Evolutionary conservation across 2,329 filamentous ascomycete genomes (phyloP), one percentile per base, ranked within the genome.

Genomic region (Colletotrichum orchidophilum): DNA sequence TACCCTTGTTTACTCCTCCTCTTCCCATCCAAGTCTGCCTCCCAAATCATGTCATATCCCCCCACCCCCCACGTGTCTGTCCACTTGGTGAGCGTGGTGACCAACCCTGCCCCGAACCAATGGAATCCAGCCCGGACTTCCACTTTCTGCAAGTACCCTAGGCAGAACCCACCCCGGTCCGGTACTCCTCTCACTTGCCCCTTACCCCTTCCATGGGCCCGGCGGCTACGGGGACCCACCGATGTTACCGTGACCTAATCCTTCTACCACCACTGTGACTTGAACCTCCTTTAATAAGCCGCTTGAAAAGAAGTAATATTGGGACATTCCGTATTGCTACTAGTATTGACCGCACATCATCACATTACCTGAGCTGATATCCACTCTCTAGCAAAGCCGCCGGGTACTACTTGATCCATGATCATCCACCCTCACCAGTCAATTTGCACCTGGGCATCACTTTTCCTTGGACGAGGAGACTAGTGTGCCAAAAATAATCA

Each of bases 401-500:
- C 49, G 26, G 18, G 18, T 21, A 9, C 39, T 21, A 21, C 39
- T 46, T 24, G n/a, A 18, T 31, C 13, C 18, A 15, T 13, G 18
- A 50, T 12, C 13, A 15, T 21, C 12, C n/a, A 18, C 6, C 11
- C 58, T 61, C 42, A 18, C 42, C 8, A 50, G 12, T 27, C 46
- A 13, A 6, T 26, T 35, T 42, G 15, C 39, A 27, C 35, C 26
- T n/a, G 7, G 21, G 2, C 31, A 12, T n/a, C 42, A 21, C 29
- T 15, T 29, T 27, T 2, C 18, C 11, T 46, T 18, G 39, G 39
- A 46, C 39, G n/a, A 46, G 39, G 39, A n/a, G n/a, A 1, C 8
- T 11, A 11, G 12, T 13, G 46, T 61, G 50, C 50, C 63, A 50
- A 54, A 52, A 70, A 62, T 61, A 57, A 35, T 52, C 27, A 13